These are phyloP conservation scores for Gardenia jasminoides DNA, from an alignment of 257 asterid genomes.

Conservation along the genomic window DNA sequence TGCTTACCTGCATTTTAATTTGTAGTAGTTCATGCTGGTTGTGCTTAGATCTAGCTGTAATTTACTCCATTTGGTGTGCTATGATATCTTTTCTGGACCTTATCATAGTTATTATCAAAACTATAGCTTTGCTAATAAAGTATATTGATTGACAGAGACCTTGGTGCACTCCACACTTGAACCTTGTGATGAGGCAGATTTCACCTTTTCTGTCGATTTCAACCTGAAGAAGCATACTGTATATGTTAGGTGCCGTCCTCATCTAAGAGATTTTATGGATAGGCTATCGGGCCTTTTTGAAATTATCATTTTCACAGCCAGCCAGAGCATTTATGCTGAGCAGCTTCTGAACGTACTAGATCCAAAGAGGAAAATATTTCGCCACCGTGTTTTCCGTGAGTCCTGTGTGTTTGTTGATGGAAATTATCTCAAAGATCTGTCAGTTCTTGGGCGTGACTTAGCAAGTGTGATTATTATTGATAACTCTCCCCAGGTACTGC, in stretches of 20 bases:
- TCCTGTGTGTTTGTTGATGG: constrained; percentile 90
- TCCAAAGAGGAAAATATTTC: constrained; percentile 84
- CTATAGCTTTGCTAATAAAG: background rate
- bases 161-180: constrained; percentile 98
- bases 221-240: constrained; percentile 71
- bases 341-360: constrained; percentile 84
- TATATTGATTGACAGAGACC: constrained; percentile 67
- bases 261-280: constrained; percentile 75
- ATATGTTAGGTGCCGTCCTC: constrained; percentile 88
- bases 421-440: constrained; percentile 86
- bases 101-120: background rate
- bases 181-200: constrained; percentile 81
- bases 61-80: background rate
- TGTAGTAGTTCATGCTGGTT: background rate
- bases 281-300: constrained; percentile 74
- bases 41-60: background rate
- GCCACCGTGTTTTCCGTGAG: constrained; percentile 94
- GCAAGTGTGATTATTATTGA: constrained; percentile 78
- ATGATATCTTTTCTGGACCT: background rate
- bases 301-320: constrained; percentile 91
- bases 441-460: constrained; percentile 98
- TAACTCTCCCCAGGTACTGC: constrained; percentile 93
- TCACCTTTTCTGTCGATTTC: constrained; percentile 83
- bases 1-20: background rate
- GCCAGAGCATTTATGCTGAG: constrained; percentile 97